Percentiles rank a stretch among this genome's conserved stretches.
Conservation (phyloP, 164 flowering plant species). For the Vitis rupestris region DNA sequence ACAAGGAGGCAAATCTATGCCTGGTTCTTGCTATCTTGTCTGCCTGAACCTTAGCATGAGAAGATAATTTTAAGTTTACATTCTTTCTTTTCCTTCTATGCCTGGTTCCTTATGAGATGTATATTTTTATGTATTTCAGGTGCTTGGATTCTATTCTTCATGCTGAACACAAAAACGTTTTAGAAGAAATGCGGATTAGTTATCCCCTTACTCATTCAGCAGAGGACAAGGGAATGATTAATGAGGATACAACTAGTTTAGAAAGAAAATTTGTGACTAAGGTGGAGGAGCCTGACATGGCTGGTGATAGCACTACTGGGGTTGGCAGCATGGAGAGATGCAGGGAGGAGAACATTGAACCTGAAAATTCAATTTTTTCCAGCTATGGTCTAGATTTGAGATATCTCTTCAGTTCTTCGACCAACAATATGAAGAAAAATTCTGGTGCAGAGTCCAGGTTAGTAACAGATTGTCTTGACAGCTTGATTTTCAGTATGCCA, state of each 20-base stretch:
- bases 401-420: conserved; percentile 34
- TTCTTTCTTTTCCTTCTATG: not conserved
- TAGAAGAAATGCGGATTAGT: conserved; percentile 82
- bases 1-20: no score
- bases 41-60: no score
- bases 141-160: conserved; percentile 87
- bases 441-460: conserved; percentile 43
- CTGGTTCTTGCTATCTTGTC: no score
- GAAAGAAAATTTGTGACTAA: conserved; percentile 20
- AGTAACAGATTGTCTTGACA: conserved; percentile 1
- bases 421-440: conserved; percentile 15
- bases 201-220: conserved; percentile 33
- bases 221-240: conserved; percentile 7
- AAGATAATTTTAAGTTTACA: not conserved
- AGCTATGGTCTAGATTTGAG: conserved; percentile 36
- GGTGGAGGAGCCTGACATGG: conserved; percentile 19
- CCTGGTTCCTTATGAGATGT: not conserved
- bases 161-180: conserved; percentile 79
- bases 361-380: conserved; percentile 17
- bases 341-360: conserved; percentile 13
- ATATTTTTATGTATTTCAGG: conserved; percentile 27
- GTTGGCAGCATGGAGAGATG: conserved; percentile 10
- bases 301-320: conserved; percentile 11
- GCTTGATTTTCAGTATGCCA: not conserved
- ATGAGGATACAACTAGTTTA: conserved; percentile 11